Conservation (phyloP, 2,329 filamentous ascomycete genomes). For the Emmonsiellopsis sp. region DNA sequence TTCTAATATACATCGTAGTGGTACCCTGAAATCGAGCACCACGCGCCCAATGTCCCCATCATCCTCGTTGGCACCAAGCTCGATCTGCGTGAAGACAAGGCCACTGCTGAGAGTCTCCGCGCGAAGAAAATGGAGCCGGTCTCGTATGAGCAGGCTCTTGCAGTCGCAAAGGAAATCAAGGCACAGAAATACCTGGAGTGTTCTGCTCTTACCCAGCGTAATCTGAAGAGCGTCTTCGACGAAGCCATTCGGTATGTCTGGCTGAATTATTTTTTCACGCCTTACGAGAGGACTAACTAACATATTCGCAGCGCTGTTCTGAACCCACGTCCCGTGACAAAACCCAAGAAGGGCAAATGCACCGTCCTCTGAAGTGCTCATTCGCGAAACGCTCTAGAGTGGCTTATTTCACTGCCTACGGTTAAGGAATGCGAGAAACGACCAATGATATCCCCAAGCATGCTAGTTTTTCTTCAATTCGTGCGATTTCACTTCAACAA, state of each 20-base stretch:
- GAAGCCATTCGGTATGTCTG: constrained; percentile 82
- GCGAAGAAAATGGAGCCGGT: constrained; percentile 97
- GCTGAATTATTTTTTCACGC: background rate
- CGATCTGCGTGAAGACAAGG: constrained; percentile 81
- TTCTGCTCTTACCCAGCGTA: constrained; percentile 90
- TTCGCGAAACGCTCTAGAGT: background rate
- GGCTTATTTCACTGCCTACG: background rate
- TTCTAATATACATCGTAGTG: constrained; percentile 50
- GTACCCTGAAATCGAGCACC: constrained; percentile 95
- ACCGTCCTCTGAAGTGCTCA: constrained; percentile 29
- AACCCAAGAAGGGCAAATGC: constrained; percentile 38
- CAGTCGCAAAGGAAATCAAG: constrained; percentile 85
- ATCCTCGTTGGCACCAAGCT: constrained; percentile 96
- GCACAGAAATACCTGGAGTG: constrained; percentile 98
- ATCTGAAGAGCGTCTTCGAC: constrained; percentile 97
- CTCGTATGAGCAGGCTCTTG: constrained; percentile 81
- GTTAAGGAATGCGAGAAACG: background rate
- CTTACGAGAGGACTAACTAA: background rate
- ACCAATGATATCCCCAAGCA: constrained; percentile 3
- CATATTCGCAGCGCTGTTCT: constrained; percentile 33
- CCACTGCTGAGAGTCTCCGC: constrained; percentile 70
- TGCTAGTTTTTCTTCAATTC: background rate
- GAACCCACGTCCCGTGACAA: constrained; percentile 36
- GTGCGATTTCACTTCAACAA: background rate
- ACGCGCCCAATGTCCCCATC: constrained; percentile 89